A percentile compares a stretch with the other conserved stretches of the same genome.
These are phyloP conservation scores for Dactylellina sp. DNA, from an alignment of 2,329 filamentous ascomycete species.

Conservation along the genomic window DNA sequence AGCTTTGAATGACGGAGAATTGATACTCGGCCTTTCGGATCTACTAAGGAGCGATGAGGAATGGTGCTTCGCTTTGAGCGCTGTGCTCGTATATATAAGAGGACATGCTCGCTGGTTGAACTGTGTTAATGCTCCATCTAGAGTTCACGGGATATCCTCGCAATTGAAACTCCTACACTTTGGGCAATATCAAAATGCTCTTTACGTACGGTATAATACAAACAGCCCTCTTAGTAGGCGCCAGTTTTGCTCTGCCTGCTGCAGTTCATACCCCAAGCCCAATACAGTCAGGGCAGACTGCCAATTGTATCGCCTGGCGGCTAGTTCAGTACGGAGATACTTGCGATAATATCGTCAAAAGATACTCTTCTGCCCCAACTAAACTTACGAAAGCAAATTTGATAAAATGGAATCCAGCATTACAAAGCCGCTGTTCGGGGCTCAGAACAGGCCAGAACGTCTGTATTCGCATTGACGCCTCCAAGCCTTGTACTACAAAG, in stretches of 20 bases:
- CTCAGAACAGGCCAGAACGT: slow-evolving; percentile 13
- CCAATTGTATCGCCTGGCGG: slow-evolving; percentile 25
- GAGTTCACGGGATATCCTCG: not conserved
- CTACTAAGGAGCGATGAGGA: not conserved
- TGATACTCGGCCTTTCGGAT: not conserved
- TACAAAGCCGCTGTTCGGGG: slow-evolving; percentile 13
- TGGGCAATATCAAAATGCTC: slow-evolving; percentile 2
- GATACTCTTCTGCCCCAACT: slow-evolving; percentile 8
- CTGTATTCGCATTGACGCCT: slow-evolving; percentile 18
- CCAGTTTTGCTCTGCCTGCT: slow-evolving; percentile 6
- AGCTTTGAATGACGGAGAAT: not conserved
- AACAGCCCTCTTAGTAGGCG: slow-evolving; percentile 12
- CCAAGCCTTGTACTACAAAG: slow-evolving; percentile 6
- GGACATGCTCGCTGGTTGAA: not conserved
- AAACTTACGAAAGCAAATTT: slow-evolving; percentile 30
- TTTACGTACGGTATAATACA: slow-evolving; percentile 15
- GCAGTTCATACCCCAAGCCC: slow-evolving; percentile 4
- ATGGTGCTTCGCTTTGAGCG: not conserved
- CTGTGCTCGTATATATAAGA: not conserved
- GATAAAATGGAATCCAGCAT: slow-evolving; percentile 30
- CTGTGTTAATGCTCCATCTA: not conserved
- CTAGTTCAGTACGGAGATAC: slow-evolving; percentile 17
- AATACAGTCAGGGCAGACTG: slow-evolving; percentile 15
- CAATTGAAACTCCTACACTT: not conserved
- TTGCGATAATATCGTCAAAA: slow-evolving; percentile 33